Base-by-base conservation (phyloP, 1,284 basidiomycete genomes). In the Mrakiaceae sp. region DNA sequence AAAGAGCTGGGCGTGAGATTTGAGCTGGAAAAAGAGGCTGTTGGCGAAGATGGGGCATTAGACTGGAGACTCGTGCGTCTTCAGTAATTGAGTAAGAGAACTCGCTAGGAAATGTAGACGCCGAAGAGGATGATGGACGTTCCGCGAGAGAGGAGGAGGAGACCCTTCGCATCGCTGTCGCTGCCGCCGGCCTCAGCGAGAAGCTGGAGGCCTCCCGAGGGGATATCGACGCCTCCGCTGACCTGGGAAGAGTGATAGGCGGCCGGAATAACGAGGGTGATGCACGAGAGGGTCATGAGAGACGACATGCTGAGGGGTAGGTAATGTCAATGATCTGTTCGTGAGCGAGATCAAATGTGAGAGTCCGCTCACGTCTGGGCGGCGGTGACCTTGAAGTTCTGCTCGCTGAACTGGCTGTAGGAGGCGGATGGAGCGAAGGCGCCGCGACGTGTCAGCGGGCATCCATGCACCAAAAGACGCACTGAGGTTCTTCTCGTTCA, bases 241-340 rank as follows among this genome's bases (percentile, higher is more conserved):
- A 44, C 27, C 27, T 54, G 40, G 9, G 84, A 79, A 68, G 80
- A 81, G 72, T 85, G 81, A 72, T 90, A 94, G 0, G 91, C 91
- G 46, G 91, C 91, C n/a, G 91, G 91, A 66, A 96, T 87, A 68
- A 93, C 87, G 52, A 96, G 81, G 43, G 90, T 92, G 74, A 94
- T 90, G 74, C 88, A 89, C 5, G 90, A 82, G 48, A 95, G 79
- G 4, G 88, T 92, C 87, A 94, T 88, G 66, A 95, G 78, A 81
- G 88, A 75, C 7, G 74, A 73, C 66, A 66, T 66, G 6, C 63
- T 64, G 43, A 8, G 69, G 82, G 82, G 64, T 81, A 82, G 68
- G 83, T 85, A 70, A 54, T 63, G 52, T 68, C 49, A 62, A 27
- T 14, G 70, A 61, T 27, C 27, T 27, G 27, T 1, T 27, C 2